A percentile compares a stretch with the other conserved stretches of the same genome.
phyloP scores from a whole-genome alignment of 805 yeast species.

The Millerozyma acaciae region DNA sequence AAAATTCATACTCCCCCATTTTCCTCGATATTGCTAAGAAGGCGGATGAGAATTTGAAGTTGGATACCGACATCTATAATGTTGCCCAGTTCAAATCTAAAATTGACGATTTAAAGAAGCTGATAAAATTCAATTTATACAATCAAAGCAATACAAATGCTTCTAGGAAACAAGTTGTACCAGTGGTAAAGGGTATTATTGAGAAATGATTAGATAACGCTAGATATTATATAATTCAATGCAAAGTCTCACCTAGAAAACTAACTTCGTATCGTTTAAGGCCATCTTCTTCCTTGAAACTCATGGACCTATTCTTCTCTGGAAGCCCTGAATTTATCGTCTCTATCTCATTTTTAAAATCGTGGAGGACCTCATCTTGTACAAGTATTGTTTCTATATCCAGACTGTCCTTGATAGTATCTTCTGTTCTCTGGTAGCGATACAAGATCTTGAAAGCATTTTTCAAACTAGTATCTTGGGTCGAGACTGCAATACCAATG shows the following conservation, averaged over 20 bases:
- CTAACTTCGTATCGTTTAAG: slow-evolving; percentile 18
- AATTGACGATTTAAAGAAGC: slow-evolving; percentile 7
- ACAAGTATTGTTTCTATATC: slow-evolving; percentile 14
- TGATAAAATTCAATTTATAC: slow-evolving; percentile 19
- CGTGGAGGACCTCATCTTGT: slow-evolving; percentile 12
- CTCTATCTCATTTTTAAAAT: slow-evolving; percentile 13
- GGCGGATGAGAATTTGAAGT: slow-evolving; percentile 18
- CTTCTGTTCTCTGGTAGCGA: slow-evolving; percentile 11
- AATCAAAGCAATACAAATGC: slow-evolving; percentile 55
- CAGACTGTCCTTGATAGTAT: slow-evolving; percentile 11
- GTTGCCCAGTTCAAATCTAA: slow-evolving; percentile 10
- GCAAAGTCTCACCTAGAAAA: slow-evolving; percentile 21
- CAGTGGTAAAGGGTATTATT: slow-evolving; percentile 40
- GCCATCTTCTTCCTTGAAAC: slow-evolving; percentile 12
- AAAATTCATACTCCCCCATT: slow-evolving; percentile 5
- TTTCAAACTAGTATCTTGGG: slow-evolving; percentile 11
- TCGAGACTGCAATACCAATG: slow-evolving; percentile 28
- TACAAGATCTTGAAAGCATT: slow-evolving; percentile 31
- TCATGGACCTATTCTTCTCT: slow-evolving; percentile 8
- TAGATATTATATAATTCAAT: too few species aligned
- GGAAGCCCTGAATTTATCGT: slow-evolving; percentile 19
- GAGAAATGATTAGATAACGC: slow-evolving; percentile 11
- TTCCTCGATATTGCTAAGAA: slow-evolving; percentile 18
- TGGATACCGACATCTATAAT: slow-evolving; percentile 23
- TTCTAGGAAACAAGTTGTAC: slow-evolving; percentile 86